Base-by-base conservation (phyloP, 75 land plant genomes). In the Isoetes taiwanensis region DNA sequence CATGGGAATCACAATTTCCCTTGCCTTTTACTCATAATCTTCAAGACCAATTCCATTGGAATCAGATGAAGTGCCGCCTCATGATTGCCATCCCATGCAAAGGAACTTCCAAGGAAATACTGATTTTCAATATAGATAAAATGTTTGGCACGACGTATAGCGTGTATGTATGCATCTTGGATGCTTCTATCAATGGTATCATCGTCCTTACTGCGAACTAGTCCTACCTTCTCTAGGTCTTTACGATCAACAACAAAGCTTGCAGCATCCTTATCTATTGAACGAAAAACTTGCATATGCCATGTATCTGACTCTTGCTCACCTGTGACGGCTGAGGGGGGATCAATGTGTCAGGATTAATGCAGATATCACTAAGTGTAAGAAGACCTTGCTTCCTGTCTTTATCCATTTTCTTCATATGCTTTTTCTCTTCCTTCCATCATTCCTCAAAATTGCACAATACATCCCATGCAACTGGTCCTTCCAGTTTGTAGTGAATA, bases 61-160 rank as follows among this genome's bases (percentile, higher is more conserved):
- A n/a, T n/a, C n/a, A n/a, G n/a, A n/a, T n/a, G n/a, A n/a, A n/a
- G n/a, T n/a, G n/a, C n/a, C n/a, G n/a, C n/a, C n/a, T n/a, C n/a
- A n/a, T n/a, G n/a, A n/a, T n/a, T n/a, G 6, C 35, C 28, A 8
- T 65, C 69, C 80, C 80, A 78, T 1, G 70, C 53, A 52, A 43
- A 42, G 6, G 76, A 70, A 30, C 80, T 62, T 19, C 80, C 80
- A 6, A 78, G 56, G 62, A 78, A 78, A 39, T 78, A 78, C n/a
- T 60, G 75, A 79, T 56, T 78, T 78, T 35, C 76, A 17, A 79
- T 72, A 72, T 72, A 79, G 2, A 79, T 73, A 58, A 67, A 79
- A 20, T 56, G 25, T 42, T 53, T 59, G 0, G 80, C 80, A 25
- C 80, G 33, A n/a, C n/a, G n/a, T n/a, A 10, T 79, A 50, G 25